Evolutionary conservation across 2,329 filamentous ascomycete species (phyloP).

Genomic region (Metarhizium sp.): DNA sequence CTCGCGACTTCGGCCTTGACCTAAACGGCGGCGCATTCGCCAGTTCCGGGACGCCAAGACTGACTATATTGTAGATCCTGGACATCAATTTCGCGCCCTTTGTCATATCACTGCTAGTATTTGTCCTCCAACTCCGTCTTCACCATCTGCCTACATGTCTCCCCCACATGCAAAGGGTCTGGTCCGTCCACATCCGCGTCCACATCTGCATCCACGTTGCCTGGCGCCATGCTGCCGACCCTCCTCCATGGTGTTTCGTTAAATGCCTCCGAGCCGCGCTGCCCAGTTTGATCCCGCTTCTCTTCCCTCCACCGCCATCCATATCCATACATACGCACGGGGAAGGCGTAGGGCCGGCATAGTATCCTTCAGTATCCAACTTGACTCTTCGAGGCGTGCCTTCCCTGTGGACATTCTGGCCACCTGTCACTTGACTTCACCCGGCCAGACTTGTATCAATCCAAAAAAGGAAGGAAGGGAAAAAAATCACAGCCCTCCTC

Average conservation of each 20-base stretch:
- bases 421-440: too few species aligned
- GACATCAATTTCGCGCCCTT: neutral
- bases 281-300: neutral
- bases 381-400: neutral
- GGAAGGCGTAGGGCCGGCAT: neutral
- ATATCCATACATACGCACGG: neutral
- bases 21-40: too few species aligned
- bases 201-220: neutral
- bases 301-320: neutral
- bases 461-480: too few species aligned
- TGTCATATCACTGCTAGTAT: too few species aligned
- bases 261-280: neutral
- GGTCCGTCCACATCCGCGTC: neutral
- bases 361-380: neutral
- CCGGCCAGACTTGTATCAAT: too few species aligned
- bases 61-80: neutral
- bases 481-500: too few species aligned
- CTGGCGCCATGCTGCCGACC: neutral
- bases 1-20: too few species aligned
- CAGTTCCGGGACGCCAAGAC: neutral
- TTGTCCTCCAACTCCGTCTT: neutral
- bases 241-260: neutral
- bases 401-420: neutral
- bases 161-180: too few species aligned
- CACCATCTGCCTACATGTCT: too few species aligned